Evolutionary conservation across 768 basidiomycete species (phyloP).

Genomic region (Boletus rubropictus): DNA sequence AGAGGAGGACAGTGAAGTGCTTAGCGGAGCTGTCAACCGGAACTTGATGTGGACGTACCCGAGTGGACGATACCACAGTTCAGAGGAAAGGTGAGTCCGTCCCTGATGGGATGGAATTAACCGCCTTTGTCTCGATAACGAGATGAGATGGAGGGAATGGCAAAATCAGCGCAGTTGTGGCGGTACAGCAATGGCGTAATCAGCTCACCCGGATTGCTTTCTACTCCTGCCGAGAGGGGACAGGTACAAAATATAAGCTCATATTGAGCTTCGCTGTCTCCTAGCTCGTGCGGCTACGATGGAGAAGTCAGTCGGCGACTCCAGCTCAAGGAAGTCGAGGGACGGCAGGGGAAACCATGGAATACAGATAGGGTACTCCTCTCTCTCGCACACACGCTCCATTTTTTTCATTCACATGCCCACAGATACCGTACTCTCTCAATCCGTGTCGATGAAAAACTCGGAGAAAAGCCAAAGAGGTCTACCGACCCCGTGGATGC

Average conservation of each 20-base stretch:
- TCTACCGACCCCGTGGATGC: conserved; percentile 33
- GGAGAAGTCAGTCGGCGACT: conserved; percentile 13
- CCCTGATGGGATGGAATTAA: too few relatives aligned
- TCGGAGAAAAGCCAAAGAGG: conserved; percentile 14
- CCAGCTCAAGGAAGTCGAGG: conserved; percentile 10
- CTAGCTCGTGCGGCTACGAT: conserved; percentile 7
- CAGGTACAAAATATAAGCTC: conserved; percentile 16
- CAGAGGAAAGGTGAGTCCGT: too few relatives aligned
- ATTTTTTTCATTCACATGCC: neutral
- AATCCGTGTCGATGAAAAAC: conserved; percentile 36
- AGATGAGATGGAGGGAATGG: conserved; percentile 19
- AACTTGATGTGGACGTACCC: too few relatives aligned
- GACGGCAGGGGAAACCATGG: conserved; percentile 23
- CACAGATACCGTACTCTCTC: conserved; percentile 42
- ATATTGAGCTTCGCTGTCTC: too few relatives aligned
- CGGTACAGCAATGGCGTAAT: conserved; percentile 25
- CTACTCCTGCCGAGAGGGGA: neutral
- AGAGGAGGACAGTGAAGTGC: too few relatives aligned
- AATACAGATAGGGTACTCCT: conserved; percentile 27
- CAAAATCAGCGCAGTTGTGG: conserved; percentile 24
- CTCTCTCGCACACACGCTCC: neutral
- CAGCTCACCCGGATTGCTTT: conserved; percentile 3
- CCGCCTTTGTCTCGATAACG: too few relatives aligned
- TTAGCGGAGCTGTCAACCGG: too few relatives aligned
- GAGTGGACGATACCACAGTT: too few relatives aligned